phyloP scores from a whole-genome alignment of 768 basidiomycete species.

The Hygrophorus pudorinus region DNA sequence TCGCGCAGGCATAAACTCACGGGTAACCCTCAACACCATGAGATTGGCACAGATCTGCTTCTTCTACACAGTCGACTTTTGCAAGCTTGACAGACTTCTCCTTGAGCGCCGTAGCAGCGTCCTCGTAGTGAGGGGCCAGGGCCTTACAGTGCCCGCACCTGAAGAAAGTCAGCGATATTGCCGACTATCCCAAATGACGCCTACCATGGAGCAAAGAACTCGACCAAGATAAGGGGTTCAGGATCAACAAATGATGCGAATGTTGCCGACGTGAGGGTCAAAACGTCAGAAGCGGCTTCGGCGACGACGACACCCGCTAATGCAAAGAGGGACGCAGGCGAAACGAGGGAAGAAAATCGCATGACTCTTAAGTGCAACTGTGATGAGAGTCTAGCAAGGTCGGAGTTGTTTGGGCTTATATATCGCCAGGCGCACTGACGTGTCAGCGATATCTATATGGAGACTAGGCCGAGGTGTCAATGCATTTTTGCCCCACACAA shows the following conservation, averaged over 20 bases:
- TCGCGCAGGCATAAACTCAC: constrained; percentile 36
- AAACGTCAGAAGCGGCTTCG: constrained; percentile 67
- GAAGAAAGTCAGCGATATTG: not conserved
- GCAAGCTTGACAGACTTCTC: constrained; percentile 84
- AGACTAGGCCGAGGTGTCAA: no score
- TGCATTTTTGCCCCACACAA: no score
- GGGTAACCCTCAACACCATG: constrained; percentile 93
- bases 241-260: constrained; percentile 58
- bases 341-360: constrained; percentile 51
- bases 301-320: constrained; percentile 42
- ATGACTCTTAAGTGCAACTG: constrained; percentile 32
- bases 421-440: no score
- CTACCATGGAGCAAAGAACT: constrained; percentile 91
- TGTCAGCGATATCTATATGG: no score
- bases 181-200: not conserved
- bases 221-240: constrained; percentile 76
- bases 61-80: constrained; percentile 95
- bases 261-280: constrained; percentile 57
- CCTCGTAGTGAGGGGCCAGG: constrained; percentile 87
- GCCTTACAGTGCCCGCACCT: constrained; percentile 98
- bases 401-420: not conserved
- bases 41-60: constrained; percentile 82
- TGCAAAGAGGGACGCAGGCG: constrained; percentile 44
- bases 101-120: constrained; percentile 89
- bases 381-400: constrained; percentile 9